Evolutionary conservation across 225 moss, liverwort and hornwort species (phyloP), one percentile per base, ranked within the genome.

Genomic region (Antitrichia curtipendula): DNA sequence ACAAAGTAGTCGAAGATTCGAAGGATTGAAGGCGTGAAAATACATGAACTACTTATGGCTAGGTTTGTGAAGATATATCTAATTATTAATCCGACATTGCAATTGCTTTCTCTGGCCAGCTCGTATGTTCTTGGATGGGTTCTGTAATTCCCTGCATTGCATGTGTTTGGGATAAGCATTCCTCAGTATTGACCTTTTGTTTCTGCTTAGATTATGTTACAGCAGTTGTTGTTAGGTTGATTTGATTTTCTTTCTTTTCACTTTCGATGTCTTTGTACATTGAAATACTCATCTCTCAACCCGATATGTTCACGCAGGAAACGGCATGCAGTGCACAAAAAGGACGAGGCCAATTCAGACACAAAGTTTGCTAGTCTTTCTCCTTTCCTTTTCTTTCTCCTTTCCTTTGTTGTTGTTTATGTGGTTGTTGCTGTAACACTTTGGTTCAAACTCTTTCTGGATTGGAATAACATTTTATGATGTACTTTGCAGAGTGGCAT

Each of bases 401-500:
- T 82, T 65, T 45, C 34, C 40, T 68, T 52, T 69, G 9, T 47
- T 86, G 11, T 75, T 75, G 52, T 17, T 65, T 20, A 25, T 28
- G 28, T 53, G 58, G 65, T 45, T 77, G 11, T 63, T 75, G 36
- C 20, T 74, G 3, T 60, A 41, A 59, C 52, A 45, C 72, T 77
- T 86, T 8, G 69, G 64, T 60, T 41, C 63, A 27, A 79, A 16
- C 29, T 58, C 78, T 73, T 88, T 75, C 78, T 66, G 27, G 50
- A 58, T 79, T 57, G 43, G 38, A 81, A 47, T 92, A 85, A 90
- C 87, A 78, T 84, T 64, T 18, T 64, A 78, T 87, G 78, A 77
- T 86, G 75, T 86, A 38, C 89, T 89, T 88, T 89, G 95, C 87
- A 96, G 93, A 91, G 96, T 86, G 90, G 95, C 92, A 91, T 89